Base-by-base conservation (phyloP, 352 stramenopile species). In the Phytopythium helicoides region DNA sequence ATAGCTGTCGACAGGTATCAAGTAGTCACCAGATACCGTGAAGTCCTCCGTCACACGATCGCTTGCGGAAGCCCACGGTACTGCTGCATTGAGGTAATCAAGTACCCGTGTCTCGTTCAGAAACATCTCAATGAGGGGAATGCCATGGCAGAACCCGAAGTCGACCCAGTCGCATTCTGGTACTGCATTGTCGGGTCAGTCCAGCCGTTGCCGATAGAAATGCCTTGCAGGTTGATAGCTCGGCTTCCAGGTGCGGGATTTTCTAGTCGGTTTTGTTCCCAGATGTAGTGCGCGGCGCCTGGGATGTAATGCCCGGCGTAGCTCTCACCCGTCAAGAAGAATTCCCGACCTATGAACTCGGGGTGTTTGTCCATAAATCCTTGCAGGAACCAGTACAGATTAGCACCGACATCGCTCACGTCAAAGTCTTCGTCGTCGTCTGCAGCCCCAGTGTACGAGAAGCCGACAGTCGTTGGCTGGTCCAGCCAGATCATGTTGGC, bases 401-500 rank as follows among this genome's bases (percentile, higher is more conserved):
- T 86, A 53, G 77, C 67, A 1, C 63, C 60, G 6, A 89, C 70
- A 41, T 77, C 56, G 35, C 70, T 54, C 38, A 87, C 78, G 33
- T 57, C 69, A 14, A 58, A 38, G 55, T 86, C 73, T 1, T 55
- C 52, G 36, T 89, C 76, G 0, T 56, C 51, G 34, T 59, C 12
- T 23, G 58, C 55, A 25, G 64, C 64, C n/a, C n/a, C n/a, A n/a
- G n/a, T n/a, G 53, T 60, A 54, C 14, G 73, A 85, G 50, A 81
- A 87, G n/a, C n/a, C n/a, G n/a, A n/a, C n/a, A n/a, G n/a, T n/a
- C n/a, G n/a, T n/a, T n/a, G n/a, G n/a, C n/a, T 86, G 74, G 39
- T 86, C 74, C 23, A 86, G 63, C 66, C 71, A 84, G 36, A 86
- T 60, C 38, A 85, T 59, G 22, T 81, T 87, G 1, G 76, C 73